Conservation (phyloP, 2,329 filamentous ascomycete genomes). For the Neonectria hederae region DNA sequence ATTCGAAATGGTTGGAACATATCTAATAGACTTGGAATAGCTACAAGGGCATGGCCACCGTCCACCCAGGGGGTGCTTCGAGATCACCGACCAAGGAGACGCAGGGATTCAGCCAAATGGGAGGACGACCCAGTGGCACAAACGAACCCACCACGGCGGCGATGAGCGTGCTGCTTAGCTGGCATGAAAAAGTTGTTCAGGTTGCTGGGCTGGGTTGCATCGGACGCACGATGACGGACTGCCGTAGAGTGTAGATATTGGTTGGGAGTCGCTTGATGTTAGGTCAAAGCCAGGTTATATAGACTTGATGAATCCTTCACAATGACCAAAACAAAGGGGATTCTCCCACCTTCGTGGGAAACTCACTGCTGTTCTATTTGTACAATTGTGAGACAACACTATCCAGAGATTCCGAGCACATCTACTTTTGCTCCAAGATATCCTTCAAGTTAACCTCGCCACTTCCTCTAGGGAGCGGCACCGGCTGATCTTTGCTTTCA, state of each 20-base stretch:
- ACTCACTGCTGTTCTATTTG: not conserved
- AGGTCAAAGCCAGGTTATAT: conserved; percentile 29
- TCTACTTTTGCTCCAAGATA: conserved; percentile 64
- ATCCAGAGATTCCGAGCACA: not conserved
- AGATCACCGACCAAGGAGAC: conserved; percentile 60
- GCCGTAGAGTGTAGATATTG: conserved; percentile 72
- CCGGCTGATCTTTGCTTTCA: conserved; percentile 78
- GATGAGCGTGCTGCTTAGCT: conserved; percentile 97
- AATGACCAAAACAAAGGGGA: conserved; percentile 8
- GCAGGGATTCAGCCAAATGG: conserved; percentile 89
- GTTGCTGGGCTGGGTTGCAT: conserved; percentile 91
- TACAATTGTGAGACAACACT: conserved; percentile 20
- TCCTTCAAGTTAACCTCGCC: conserved; percentile 91
- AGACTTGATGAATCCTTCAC: conserved; percentile 30
- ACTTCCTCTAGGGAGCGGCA: conserved; percentile 84
- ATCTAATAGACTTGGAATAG: conserved; percentile 53
- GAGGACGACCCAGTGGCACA: conserved; percentile 59
- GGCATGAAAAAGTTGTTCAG: conserved; percentile 99
- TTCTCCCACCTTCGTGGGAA: not conserved
- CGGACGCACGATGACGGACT: conserved; percentile 94
- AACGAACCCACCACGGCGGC: conserved; percentile 80
- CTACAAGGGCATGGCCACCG: conserved; percentile 86
- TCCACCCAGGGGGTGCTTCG: conserved; percentile 53
- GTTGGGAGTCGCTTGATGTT: conserved; percentile 18
- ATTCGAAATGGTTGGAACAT: not conserved